phyloP scores from a whole-genome alignment of 345 rosid genomes.

The Moricandia moricandioides region DNA sequence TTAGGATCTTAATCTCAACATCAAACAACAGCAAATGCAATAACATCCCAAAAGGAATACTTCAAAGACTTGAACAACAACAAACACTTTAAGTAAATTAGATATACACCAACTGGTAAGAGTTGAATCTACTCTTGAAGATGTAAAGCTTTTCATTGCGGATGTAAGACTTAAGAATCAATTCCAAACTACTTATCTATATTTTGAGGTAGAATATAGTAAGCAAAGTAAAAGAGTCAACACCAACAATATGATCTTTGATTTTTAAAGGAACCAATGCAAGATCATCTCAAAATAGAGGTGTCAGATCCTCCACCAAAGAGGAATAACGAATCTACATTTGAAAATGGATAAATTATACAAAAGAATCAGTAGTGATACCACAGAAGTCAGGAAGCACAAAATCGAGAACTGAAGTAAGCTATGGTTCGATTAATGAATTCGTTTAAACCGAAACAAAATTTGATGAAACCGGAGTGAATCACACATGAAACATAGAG shows the following conservation, averaged over 20 bases:
- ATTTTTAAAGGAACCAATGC: not conserved
- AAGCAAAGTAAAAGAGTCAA: not conserved
- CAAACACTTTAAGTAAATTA: not conserved
- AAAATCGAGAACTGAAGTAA: not conserved
- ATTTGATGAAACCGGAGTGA: not conserved
- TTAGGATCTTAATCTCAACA: too few relatives aligned
- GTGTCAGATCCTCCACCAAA: not conserved
- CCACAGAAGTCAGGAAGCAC: not conserved
- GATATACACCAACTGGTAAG: not conserved
- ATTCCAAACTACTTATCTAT: not conserved
- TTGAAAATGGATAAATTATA: not conserved
- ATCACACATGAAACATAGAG: conserved; percentile 21
- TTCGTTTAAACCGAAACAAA: conserved; percentile 19
- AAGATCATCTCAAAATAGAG: not conserved
- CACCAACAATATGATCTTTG: not conserved
- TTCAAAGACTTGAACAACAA: not conserved
- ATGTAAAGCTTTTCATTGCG: not conserved
- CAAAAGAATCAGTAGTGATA: not conserved
- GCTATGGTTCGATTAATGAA: not conserved
- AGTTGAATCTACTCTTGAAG: not conserved
- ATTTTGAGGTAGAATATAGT: not conserved
- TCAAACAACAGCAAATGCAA: not conserved
- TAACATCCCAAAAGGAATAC: not conserved
- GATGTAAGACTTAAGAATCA: not conserved
- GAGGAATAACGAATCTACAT: not conserved